Evolutionary conservation across 345 rosid genomes (phyloP), one percentile per base, ranked within the genome.

Genomic region (Luvunga scandens): DNA sequence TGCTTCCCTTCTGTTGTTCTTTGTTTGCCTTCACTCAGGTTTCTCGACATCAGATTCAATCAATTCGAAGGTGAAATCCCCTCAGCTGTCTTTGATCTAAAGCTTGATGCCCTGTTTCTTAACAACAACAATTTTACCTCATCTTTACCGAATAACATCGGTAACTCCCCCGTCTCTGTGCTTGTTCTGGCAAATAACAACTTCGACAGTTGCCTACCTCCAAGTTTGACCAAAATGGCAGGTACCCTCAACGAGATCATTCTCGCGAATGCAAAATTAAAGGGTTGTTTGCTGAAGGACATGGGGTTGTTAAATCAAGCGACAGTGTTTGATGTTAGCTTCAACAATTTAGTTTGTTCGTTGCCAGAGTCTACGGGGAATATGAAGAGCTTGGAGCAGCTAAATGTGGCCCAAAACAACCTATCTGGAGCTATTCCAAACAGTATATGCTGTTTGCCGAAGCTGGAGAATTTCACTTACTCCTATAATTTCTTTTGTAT

Each of bases 31-130:
- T 89, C 95, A 0, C 87, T 95, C 67, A 95, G 85, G 80, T 95
- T 86, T 84, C 93, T 95, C 0, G 98, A 95, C 80, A 84, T 95
- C 64, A 83, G 98, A 82, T 93, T 39, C 78, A 95, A 95, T 53
- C 79, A 79, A 31, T 93, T 89, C 86, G 39, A 77, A 25, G 98
- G 98, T 7, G 69, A 75, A 10, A 81, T 93, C 69, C 98, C 97
- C 7, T 66, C 86, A 2, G 62, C 83, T 42, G 82, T 95, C 57
- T 95, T 92, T 65, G 90, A 93, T 73, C 55, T 90, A 69, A 84
- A 87, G 56, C 97, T 95, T 10, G 98, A 95, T 39, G 98, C 98
- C 4, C 80, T 95, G 69, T 95, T 95, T 81, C 84, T 95, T 65
- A 95, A 95, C 85, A 65, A 89, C 91, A 95, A 95, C 84, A 88